Evolutionary conservation across 2,329 filamentous ascomycete genomes (phyloP).

Genomic region (Madurella fahalii): DNA sequence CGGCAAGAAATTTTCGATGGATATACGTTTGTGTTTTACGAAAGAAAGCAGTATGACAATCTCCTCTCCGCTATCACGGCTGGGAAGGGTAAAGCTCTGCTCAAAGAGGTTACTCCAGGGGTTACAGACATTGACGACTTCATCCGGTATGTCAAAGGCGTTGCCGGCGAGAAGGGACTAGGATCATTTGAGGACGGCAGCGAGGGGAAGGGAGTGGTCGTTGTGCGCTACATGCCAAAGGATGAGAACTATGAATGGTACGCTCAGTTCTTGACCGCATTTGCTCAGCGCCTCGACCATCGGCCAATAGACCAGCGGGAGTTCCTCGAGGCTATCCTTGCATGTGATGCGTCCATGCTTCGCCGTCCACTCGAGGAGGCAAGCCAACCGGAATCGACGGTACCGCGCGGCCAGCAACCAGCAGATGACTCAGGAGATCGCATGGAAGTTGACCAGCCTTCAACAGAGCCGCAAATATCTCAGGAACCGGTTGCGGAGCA

Average conservation of each 20-base stretch:
- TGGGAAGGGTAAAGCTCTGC: conserved; percentile 76
- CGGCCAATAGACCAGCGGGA: conserved; percentile 84
- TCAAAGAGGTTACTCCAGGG: conserved; percentile 57
- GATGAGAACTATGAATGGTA: conserved; percentile 61
- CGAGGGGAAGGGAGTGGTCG: conserved; percentile 67
- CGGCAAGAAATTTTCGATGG: conserved; percentile 74
- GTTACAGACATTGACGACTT: conserved; percentile 71
- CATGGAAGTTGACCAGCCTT: conserved; percentile 28
- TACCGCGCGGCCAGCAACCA: not conserved
- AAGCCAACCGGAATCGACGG: conserved; percentile 27
- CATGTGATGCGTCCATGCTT: conserved; percentile 69
- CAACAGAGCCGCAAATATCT: conserved; percentile 7
- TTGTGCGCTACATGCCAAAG: conserved; percentile 68
- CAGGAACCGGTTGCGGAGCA: conserved; percentile 23
- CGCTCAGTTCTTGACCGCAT: conserved; percentile 60
- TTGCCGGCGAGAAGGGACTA: conserved; percentile 69
- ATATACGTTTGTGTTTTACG: conserved; percentile 85
- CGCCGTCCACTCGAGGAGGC: conserved; percentile 62
- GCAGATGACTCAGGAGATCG: conserved; percentile 2
- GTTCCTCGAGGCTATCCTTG: conserved; percentile 84
- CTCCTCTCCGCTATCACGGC: conserved; percentile 70
- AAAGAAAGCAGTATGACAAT: conserved; percentile 68
- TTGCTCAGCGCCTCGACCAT: conserved; percentile 72
- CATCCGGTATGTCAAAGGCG: conserved; percentile 68
- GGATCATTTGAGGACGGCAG: conserved; percentile 61